Evolutionary conservation across 2,329 filamentous ascomycete genomes (phyloP), one percentile per base, ranked within the genome.

Genomic region (Harringtonia aguacate): DNA sequence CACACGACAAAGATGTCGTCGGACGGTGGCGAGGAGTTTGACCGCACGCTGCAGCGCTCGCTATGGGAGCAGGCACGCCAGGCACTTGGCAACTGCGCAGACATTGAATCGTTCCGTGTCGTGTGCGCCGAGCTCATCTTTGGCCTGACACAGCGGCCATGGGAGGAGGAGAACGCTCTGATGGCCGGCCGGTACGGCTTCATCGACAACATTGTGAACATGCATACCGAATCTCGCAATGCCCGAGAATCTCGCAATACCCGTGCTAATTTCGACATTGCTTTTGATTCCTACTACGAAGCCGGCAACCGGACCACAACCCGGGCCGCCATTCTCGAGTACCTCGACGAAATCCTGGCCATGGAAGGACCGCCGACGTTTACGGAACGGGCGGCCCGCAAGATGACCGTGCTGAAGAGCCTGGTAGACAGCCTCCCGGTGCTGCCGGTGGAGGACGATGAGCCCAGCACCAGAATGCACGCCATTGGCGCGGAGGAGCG

Each of bases 51-150:
- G 13, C 64, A 65, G 44, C 52, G 55, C 3, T 44, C 57, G 1
- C 55, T 67, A 15, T 67, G 64, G 64, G 58, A 59, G 8, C 61
- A 65, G 47, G 63, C 64, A 0, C 58, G 57, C 22, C 53, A 51
- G 14, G 59, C 60, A 2, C 48, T 67, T 10, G 56, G 64, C 33
- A 60, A 65, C 0, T 58, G 59, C 2, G 41, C 57, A 0, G 56
- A 59, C 13, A 41, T 66, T 5, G 61, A 66, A 34, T 63, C 60
- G 2, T 66, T 61, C 43, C 56, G 58, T 15, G 56, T 65, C 3
- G 61, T 57, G 0, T 63, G 61, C 24, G 62, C 63, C 1, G 62
- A 66, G 44, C 34, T 65, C 7, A 57, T 66, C 17, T 63, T 66
- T 42, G 56, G 62, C 3, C 31, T 65, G 13, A 61, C 62, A 0